These are phyloP conservation scores for Tylopilus intermedius DNA, from an alignment of 768 basidiomycete species.

Conservation along the genomic window DNA sequence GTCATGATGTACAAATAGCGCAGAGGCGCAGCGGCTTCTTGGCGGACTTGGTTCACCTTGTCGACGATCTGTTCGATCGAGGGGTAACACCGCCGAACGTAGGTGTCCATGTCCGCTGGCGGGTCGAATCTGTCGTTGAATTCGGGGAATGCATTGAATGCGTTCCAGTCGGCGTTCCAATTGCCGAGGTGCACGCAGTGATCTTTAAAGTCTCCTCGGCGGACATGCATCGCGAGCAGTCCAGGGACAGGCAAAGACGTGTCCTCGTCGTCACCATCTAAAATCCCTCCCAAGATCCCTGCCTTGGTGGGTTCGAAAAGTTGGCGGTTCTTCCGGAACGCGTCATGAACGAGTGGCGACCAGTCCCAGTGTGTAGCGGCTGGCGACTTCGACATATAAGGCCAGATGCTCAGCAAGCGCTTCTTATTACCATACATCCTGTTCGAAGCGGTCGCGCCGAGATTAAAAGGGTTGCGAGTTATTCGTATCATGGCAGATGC, in stretches of 20 bases:
- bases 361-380: conserved; percentile 34
- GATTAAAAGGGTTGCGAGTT: neutral
- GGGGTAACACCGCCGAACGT: conserved; percentile 41
- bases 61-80: conserved; percentile 39
- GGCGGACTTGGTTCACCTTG: conserved; percentile 33
- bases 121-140: conserved; percentile 35
- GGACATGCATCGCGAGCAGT: conserved; percentile 47
- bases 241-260: conserved; percentile 30
- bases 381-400: conserved; percentile 30
- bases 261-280: neutral
- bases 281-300: neutral
- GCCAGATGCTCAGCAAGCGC: conserved; percentile 34
- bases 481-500: conserved; percentile 2
- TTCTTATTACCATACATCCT: conserved; percentile 33
- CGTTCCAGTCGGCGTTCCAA: conserved; percentile 36
- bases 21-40: conserved; percentile 23
- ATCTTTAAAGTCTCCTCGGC: conserved; percentile 44
- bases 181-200: conserved; percentile 41
- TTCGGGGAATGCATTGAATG: conserved; percentile 42
- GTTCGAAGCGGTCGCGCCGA: neutral
- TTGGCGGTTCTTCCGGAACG: conserved; percentile 29
- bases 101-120: conserved; percentile 27
- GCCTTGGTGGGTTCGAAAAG: conserved; percentile 15
- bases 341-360: conserved; percentile 33
- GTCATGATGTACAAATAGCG: conserved; percentile 44